Evolutionary conservation across 2,329 filamentous ascomycete species (phyloP).

Genomic region (Gyromitra esculenta): DNA sequence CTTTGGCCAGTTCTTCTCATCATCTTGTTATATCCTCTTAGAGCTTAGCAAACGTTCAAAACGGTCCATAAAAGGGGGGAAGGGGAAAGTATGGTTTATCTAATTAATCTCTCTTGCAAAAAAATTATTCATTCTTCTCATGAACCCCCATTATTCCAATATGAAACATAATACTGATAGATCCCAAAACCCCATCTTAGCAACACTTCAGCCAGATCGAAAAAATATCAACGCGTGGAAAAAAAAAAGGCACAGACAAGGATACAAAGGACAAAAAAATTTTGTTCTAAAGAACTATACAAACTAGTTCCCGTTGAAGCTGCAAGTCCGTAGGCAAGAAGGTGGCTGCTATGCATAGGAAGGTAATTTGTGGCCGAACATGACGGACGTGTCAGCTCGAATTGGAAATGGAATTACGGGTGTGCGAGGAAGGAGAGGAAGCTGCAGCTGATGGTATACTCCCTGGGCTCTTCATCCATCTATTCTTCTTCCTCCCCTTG

Average conservation of each 20-base stretch:
- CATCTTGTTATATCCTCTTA: slow-evolving; percentile 36
- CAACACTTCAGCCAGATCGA: slow-evolving; percentile 43
- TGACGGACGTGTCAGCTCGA: slow-evolving; percentile 37
- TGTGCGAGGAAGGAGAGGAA: slow-evolving; percentile 33
- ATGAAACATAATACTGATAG: slow-evolving; percentile 50
- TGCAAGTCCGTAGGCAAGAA: slow-evolving; percentile 4
- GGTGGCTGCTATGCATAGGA: slow-evolving; percentile 5
- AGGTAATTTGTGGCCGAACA: slow-evolving; percentile 10
- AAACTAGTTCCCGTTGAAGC: slow-evolving; percentile 44
- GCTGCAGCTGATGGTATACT: slow-evolving; percentile 42
- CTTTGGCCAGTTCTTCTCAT: slow-evolving; percentile 17
- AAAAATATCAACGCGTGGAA: slow-evolving; percentile 30
- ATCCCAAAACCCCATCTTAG: slow-evolving; percentile 50
- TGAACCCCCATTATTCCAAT: slow-evolving; percentile 45
- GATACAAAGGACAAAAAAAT: slow-evolving; percentile 38
- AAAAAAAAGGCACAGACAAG: slow-evolving; percentile 40
- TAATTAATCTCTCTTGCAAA: slow-evolving; percentile 27
- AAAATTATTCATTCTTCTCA: slow-evolving; percentile 46
- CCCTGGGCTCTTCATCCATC: slow-evolving; percentile 21
- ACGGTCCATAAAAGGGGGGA: slow-evolving; percentile 30
- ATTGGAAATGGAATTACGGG: slow-evolving; percentile 23
- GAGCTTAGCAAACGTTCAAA: slow-evolving; percentile 46
- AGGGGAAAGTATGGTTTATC: slow-evolving; percentile 32
- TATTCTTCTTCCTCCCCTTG: slow-evolving; percentile 77
- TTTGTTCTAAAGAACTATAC: slow-evolving; percentile 49